Conservation (phyloP, 1,284 basidiomycete genomes). For the Dichomitus squalens region DNA sequence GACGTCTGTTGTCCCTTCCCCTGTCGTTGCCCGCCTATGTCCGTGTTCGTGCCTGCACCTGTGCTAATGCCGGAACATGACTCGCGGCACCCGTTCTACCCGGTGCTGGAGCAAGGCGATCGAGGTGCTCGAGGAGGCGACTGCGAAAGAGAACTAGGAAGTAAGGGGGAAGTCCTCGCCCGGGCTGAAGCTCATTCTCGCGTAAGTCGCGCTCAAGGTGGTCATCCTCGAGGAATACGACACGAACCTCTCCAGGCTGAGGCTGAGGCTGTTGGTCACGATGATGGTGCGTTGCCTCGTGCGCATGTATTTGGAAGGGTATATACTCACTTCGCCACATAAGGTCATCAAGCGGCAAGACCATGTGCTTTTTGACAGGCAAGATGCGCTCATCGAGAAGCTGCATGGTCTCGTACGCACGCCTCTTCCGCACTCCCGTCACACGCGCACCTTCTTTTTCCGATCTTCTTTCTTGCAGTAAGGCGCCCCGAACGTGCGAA, state of each 20-base stretch:
- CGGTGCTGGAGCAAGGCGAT: slow-evolving; percentile 69
- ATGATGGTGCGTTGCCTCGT: slow-evolving; percentile 60
- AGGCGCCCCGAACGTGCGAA: slow-evolving; percentile 55
- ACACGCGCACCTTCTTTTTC: not conserved
- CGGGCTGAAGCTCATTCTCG: slow-evolving; percentile 72
- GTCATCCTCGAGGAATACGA: slow-evolving; percentile 87
- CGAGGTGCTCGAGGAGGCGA: slow-evolving; percentile 61
- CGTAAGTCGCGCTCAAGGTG: slow-evolving; percentile 75
- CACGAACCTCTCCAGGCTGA: slow-evolving; percentile 87
- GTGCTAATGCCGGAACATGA: too few relatives aligned
- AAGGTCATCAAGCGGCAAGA: slow-evolving; percentile 81
- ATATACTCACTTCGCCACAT: slow-evolving; percentile 39
- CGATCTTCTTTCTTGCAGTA: slow-evolving; percentile 39
- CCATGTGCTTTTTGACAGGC: slow-evolving; percentile 62
- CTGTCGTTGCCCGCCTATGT: slow-evolving; percentile 18
- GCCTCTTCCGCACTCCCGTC: too few relatives aligned
- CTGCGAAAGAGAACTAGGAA: slow-evolving; percentile 70
- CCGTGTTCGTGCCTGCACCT: too few relatives aligned
- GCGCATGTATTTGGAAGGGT: not conserved
- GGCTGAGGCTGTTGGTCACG: slow-evolving; percentile 87
- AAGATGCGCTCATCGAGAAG: slow-evolving; percentile 63
- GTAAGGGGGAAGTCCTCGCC: slow-evolving; percentile 90
- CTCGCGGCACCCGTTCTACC: slow-evolving; percentile 60
- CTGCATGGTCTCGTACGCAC: slow-evolving; percentile 56
- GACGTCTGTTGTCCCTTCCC: not conserved